Conservation (phyloP, 2,329 filamentous ascomycete genomes). For the Talaromyces sp. region DNA sequence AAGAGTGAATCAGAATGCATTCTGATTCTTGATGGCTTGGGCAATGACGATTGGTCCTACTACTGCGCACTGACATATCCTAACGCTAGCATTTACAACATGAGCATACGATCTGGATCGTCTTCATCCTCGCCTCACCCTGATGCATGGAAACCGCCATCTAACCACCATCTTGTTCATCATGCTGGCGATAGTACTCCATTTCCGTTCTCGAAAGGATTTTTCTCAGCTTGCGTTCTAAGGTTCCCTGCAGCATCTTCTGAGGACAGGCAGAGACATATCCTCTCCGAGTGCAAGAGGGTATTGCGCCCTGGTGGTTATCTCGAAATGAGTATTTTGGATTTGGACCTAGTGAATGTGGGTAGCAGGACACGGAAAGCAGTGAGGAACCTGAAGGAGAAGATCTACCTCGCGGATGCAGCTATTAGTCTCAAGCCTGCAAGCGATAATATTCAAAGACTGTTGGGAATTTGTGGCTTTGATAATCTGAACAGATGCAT, state of each 20-base stretch:
- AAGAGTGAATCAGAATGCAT: constrained; percentile 39
- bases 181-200: constrained; percentile 35
- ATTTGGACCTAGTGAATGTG: constrained; percentile 50
- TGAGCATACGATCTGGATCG: constrained; percentile 33
- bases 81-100: constrained; percentile 41
- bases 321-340: constrained; percentile 45
- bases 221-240: constrained; percentile 43
- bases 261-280: constrained; percentile 39
- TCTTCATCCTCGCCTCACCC: constrained; percentile 32
- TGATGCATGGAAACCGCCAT: constrained; percentile 39
- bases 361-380: constrained; percentile 43
- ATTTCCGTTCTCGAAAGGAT: constrained; percentile 45
- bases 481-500: constrained; percentile 47
- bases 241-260: constrained; percentile 45
- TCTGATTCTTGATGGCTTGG: constrained; percentile 46
- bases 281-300: constrained; percentile 46
- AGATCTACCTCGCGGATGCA: constrained; percentile 39
- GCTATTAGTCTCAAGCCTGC: constrained; percentile 44
- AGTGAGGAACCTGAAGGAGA: constrained; percentile 43
- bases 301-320: constrained; percentile 47
- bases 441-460: constrained; percentile 44
- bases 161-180: constrained; percentile 41
- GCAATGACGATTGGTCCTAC: constrained; percentile 51
- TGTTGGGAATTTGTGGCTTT: constrained; percentile 43
- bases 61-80: constrained; percentile 48